Conservation (phyloP, 352 stramenopile genomes). For the Peronospora tabacina region DNA sequence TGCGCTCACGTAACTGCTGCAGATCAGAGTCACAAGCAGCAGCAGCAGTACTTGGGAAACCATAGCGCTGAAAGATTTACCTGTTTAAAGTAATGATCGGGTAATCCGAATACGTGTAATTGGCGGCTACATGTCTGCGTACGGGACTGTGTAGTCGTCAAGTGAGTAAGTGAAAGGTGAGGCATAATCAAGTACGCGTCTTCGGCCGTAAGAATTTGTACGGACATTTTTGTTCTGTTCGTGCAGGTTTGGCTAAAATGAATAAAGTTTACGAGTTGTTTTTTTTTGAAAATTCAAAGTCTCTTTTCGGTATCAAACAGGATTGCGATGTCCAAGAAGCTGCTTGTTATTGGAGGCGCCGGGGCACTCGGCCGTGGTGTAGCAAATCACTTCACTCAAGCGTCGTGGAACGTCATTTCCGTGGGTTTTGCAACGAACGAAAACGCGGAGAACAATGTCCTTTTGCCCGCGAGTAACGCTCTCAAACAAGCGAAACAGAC, state of each 20-base stretch:
- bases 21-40: slow-evolving; percentile 4
- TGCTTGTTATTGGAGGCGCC: slow-evolving; percentile 69
- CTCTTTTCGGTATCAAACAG: not conserved
- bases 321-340: slow-evolving; percentile 36
- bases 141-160: too few relatives aligned
- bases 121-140: too few relatives aligned
- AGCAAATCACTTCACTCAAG: slow-evolving; percentile 46
- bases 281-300: too few relatives aligned
- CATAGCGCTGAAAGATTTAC: not conserved
- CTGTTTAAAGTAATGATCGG: too few relatives aligned
- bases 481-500: slow-evolving; percentile 47
- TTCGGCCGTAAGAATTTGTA: too few relatives aligned
- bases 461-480: slow-evolving; percentile 43
- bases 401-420: slow-evolving; percentile 61
- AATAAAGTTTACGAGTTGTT: not conserved
- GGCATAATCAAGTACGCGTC: too few relatives aligned
- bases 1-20: slow-evolving; percentile 2
- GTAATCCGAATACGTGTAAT: too few relatives aligned
- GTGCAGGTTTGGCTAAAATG: not conserved
- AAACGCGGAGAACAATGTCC: slow-evolving; percentile 36
- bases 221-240: too few relatives aligned
- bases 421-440: slow-evolving; percentile 62
- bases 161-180: too few relatives aligned
- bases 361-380: slow-evolving; percentile 69
- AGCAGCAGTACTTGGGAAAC: slow-evolving; percentile 13